phyloP scores from a whole-genome alignment of 2,329 filamentous ascomycete genomes.

The Bretziella fagacearum region DNA sequence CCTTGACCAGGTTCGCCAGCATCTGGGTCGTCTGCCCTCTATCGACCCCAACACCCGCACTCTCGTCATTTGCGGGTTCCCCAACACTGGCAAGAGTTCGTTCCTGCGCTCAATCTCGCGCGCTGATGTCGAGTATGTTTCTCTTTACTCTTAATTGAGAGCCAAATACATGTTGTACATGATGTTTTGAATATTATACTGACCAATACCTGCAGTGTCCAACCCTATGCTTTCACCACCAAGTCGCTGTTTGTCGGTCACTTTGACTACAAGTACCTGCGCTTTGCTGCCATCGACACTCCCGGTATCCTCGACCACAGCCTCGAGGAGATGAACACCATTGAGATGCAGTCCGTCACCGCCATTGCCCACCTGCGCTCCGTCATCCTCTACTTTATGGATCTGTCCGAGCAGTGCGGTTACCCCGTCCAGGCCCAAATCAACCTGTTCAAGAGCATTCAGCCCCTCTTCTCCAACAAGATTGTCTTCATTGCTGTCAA shows the following conservation, averaged over 20 bases:
- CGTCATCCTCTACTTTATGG: slow-evolving; percentile 96
- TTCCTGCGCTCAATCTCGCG: slow-evolving; percentile 85
- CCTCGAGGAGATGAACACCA: slow-evolving; percentile 98
- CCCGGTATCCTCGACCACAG: slow-evolving; percentile 97
- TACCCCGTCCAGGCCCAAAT: slow-evolving; percentile 88
- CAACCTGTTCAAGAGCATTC: slow-evolving; percentile 88
- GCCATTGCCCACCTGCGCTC: slow-evolving; percentile 93
- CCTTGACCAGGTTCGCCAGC: slow-evolving; percentile 80
- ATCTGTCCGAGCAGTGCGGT: slow-evolving; percentile 89
- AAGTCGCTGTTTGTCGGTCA: slow-evolving; percentile 95
- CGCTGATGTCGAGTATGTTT: slow-evolving; percentile 60
- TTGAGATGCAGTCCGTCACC: slow-evolving; percentile 87
- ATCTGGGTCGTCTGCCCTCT: slow-evolving; percentile 90
- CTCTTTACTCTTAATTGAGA: background rate
- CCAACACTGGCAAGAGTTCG: slow-evolving; percentile 93
- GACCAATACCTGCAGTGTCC: slow-evolving; percentile 21
- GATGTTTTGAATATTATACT: background rate
- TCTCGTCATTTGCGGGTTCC: slow-evolving; percentile 90
- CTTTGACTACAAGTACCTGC: slow-evolving; percentile 69
- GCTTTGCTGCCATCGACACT: slow-evolving; percentile 72
- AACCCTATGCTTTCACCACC: slow-evolving; percentile 96
- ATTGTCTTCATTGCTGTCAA: slow-evolving; percentile 93
- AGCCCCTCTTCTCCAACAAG: slow-evolving; percentile 93
- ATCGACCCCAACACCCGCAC: slow-evolving; percentile 97
- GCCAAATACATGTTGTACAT: too few species aligned